A percentile compares a stretch with the other conserved stretches of the same genome.
These are phyloP conservation scores for Wickerhamiella kazuoi DNA, from an alignment of 805 yeast species.

Conservation along the genomic window DNA sequence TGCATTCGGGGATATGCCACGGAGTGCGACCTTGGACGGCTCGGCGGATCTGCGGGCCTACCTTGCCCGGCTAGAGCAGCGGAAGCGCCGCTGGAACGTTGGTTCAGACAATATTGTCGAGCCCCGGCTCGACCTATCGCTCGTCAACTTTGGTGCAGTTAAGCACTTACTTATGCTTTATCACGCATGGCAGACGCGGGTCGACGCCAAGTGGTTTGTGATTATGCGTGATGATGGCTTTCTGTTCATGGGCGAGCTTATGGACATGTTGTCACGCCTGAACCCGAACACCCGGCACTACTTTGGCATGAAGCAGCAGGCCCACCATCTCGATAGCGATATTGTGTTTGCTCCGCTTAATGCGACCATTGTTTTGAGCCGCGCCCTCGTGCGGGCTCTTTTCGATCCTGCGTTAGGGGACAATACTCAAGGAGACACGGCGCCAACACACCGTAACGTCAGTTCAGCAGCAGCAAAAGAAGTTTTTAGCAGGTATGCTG, in stretches of 20 bases:
- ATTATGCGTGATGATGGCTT: slow-evolving; percentile 24
- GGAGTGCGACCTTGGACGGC: slow-evolving; percentile 1
- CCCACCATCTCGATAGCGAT: neutral
- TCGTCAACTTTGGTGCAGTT: slow-evolving; percentile 1
- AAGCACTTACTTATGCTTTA: slow-evolving; percentile 24
- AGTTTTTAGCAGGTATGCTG: slow-evolving; percentile 11
- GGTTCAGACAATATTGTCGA: slow-evolving; percentile 7
- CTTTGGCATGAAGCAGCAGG: neutral
- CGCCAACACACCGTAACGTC: too few relatives aligned
- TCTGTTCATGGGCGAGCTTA: slow-evolving; percentile 10
- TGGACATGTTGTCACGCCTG: neutral
- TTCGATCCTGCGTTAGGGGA: slow-evolving; percentile 11
- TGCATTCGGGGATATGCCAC: neutral
- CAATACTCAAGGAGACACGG: too few relatives aligned
- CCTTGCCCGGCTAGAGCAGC: slow-evolving; percentile 14
- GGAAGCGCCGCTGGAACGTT: slow-evolving; percentile 13
- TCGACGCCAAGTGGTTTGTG: slow-evolving; percentile 22
- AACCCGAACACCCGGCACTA: neutral
- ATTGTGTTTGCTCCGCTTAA: slow-evolving; percentile 24
- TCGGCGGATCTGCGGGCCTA: slow-evolving; percentile 13
- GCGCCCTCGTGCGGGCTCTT: slow-evolving; percentile 16
- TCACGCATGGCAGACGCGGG: slow-evolving; percentile 20
- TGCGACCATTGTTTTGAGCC: slow-evolving; percentile 21
- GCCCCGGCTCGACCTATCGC: slow-evolving; percentile 10
- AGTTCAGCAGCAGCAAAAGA: neutral